Conservation (phyloP, 345 rosid species). For the Gossypium herbaceum region DNA sequence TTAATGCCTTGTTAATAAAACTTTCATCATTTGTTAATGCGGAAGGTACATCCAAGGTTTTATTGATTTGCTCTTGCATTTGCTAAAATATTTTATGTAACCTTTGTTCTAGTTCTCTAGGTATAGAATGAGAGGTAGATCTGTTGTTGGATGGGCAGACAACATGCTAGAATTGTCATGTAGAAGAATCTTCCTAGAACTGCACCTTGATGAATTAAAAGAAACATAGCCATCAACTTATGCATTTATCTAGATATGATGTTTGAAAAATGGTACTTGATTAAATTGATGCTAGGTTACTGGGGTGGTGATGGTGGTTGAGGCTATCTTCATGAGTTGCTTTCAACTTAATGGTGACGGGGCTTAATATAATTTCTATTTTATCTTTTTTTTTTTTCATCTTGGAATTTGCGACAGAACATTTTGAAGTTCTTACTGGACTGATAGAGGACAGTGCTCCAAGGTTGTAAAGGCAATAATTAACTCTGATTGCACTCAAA, state of each 20-base stretch:
- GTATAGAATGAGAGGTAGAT: not conserved
- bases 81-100: not conserved
- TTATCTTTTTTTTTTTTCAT: not conserved
- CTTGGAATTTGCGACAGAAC: not conserved
- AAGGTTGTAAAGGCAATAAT: not conserved
- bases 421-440: not conserved
- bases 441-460: not conserved
- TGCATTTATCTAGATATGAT: not conserved
- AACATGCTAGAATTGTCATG: not conserved
- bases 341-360: not conserved
- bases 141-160: not conserved
- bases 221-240: not conserved
- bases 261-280: not conserved
- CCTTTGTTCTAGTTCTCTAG: not conserved
- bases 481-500: not conserved
- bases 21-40: not conserved
- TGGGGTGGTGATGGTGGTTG: not conserved
- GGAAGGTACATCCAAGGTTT: not conserved
- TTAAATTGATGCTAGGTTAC: not conserved
- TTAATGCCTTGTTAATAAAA: not conserved
- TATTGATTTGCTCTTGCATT: not conserved
- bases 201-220: not conserved
- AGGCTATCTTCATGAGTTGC: not conserved
- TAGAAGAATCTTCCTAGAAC: not conserved
- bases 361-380: not conserved